Conservation (phyloP, 164 flowering plant species). For the Taxillus chinensis region DNA sequence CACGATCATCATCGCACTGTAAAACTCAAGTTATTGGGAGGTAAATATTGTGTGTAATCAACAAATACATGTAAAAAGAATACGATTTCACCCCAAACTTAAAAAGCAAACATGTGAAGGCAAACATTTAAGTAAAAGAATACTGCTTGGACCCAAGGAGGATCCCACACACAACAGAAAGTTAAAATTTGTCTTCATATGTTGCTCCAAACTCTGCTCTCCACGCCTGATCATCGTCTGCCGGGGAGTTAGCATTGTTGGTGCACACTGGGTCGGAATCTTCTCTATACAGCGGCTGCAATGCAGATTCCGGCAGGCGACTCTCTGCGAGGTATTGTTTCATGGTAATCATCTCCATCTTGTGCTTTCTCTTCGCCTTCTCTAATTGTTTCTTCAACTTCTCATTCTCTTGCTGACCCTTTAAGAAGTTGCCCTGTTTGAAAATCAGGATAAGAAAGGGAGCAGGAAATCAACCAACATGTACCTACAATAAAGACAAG, state of each 20-base stretch:
- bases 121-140: no score
- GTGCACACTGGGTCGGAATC: slow-evolving; percentile 24
- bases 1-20: no score
- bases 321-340: slow-evolving; percentile 89
- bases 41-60: no score
- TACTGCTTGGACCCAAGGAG: slow-evolving; percentile 21
- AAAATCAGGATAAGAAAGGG: background rate
- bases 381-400: slow-evolving; percentile 76
- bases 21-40: no score
- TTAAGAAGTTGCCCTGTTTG: slow-evolving; percentile 41
- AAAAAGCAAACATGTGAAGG: no score
- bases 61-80: no score
- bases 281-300: slow-evolving; percentile 42
- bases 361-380: slow-evolving; percentile 81
- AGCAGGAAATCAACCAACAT: no score
- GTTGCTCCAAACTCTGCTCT: slow-evolving; percentile 75
- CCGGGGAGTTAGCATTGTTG: slow-evolving; percentile 4
- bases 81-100: no score
- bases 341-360: slow-evolving; percentile 90
- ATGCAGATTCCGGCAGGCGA: slow-evolving; percentile 76
- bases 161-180: slow-evolving; percentile 10
- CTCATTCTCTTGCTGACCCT: slow-evolving; percentile 59
- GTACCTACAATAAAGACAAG: no score
- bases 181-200: slow-evolving; percentile 44
- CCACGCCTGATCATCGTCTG: slow-evolving; percentile 85